Conservation (phyloP, 768 basidiomycete species). For the Xerocomus brunneocitrinus region DNA sequence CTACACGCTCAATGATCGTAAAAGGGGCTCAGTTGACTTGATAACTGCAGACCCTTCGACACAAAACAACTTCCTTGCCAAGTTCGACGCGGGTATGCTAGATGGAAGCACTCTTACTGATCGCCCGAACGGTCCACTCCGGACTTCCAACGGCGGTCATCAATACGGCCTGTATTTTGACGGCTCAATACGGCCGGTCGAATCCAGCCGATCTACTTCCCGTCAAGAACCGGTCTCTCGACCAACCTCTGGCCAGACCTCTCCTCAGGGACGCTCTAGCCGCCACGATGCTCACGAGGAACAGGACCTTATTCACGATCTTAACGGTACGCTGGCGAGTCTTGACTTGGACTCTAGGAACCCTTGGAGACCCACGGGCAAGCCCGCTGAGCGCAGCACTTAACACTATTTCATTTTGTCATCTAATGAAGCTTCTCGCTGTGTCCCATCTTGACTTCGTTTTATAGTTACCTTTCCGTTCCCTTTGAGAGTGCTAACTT, state of each 20-base stretch:
- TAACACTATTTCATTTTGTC: conserved; percentile 2
- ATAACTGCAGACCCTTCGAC: conserved; percentile 41
- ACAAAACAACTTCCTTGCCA: conserved; percentile 49
- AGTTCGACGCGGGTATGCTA: conserved; percentile 37
- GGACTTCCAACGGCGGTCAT: conserved; percentile 42
- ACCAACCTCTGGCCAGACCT: conserved; percentile 46
- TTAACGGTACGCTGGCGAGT: conserved; percentile 75
- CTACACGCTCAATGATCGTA: conserved; percentile 33
- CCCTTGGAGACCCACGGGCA: conserved; percentile 31
- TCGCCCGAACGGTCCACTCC: conserved; percentile 41
- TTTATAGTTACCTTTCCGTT: conserved; percentile 17
- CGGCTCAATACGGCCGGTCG: conserved; percentile 34
- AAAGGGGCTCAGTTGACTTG: conserved; percentile 34
- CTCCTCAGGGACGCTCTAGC: conserved; percentile 20
- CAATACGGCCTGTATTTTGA: conserved; percentile 46
- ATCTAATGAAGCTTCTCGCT: conserved; percentile 9
- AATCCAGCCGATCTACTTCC: conserved; percentile 37
- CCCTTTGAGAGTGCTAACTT: conserved; percentile 13
- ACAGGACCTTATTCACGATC: conserved; percentile 56
- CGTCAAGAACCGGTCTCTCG: conserved; percentile 51
- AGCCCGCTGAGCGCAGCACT: conserved; percentile 17
- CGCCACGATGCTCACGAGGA: conserved; percentile 33
- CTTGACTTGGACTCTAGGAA: conserved; percentile 53
- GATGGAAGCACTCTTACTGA: conserved; percentile 36
- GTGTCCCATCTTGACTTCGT: conserved; percentile 19